A percentile compares a stretch with the other conserved stretches of the same genome.
These are phyloP conservation scores for Penicillium salamii DNA, from an alignment of 495 filamentous ascomycete genomes.

Conservation along the genomic window DNA sequence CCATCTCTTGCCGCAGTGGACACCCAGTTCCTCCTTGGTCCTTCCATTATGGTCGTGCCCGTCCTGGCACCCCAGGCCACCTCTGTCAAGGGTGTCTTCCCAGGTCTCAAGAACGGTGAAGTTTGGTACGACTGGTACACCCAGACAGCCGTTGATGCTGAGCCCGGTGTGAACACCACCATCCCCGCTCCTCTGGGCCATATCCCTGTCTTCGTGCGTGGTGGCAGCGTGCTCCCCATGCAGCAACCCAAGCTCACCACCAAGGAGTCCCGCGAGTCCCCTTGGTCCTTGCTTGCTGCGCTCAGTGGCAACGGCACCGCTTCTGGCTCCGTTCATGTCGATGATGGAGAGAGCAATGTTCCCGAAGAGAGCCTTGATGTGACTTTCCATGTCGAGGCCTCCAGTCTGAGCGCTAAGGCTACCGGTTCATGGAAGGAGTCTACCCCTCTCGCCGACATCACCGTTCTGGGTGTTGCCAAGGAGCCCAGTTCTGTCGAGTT, in stretches of 20 bases:
- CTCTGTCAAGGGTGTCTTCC: conserved; percentile 73
- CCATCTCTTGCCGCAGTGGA: conserved; percentile 64
- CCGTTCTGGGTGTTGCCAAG: conserved; percentile 58
- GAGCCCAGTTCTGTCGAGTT: conserved; percentile 45
- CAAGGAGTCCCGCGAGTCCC: conserved; percentile 57
- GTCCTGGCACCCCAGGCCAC: conserved; percentile 65
- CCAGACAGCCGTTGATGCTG: conserved; percentile 48
- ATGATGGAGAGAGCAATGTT: conserved; percentile 74
- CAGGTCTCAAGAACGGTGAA: conserved; percentile 59
- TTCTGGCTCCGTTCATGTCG: conserved; percentile 68
- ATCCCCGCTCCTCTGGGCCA: conserved; percentile 74
- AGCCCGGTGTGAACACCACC: conserved; percentile 63
- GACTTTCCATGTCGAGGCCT: conserved; percentile 49
- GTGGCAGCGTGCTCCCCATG: conserved; percentile 64
- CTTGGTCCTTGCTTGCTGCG: conserved; percentile 68
- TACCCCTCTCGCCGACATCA: conserved; percentile 63
- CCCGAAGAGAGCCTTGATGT: conserved; percentile 58
- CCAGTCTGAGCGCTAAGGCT: conserved; percentile 43
- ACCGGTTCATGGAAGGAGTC: conserved; percentile 56
- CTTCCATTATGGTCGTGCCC: conserved; percentile 67
- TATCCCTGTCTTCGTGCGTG: conserved; percentile 74
- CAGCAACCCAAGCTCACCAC: conserved; percentile 74
- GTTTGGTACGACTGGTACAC: conserved; percentile 87
- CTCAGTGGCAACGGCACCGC: conserved; percentile 57
- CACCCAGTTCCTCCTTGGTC: conserved; percentile 75